These are phyloP conservation scores for Amphirosellinia nigrospora DNA, from an alignment of 495 filamentous ascomycete species.

Conservation along the genomic window DNA sequence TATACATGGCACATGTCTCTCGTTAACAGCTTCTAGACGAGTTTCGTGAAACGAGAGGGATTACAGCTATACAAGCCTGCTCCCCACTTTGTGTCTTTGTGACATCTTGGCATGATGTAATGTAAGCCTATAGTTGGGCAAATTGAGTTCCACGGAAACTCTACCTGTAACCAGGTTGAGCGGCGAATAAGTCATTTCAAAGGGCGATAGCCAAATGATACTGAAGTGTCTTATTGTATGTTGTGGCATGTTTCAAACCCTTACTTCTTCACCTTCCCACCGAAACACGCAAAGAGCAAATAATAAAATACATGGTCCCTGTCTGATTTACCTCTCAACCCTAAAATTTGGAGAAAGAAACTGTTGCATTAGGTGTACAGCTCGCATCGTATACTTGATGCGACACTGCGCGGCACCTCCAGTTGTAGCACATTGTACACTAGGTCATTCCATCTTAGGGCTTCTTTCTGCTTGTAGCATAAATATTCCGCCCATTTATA, in stretches of 20 bases:
- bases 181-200: not conserved
- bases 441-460: not conserved
- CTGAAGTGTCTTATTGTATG: not conserved
- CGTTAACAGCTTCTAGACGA: not conserved
- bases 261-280: not conserved
- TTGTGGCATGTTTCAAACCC: not conserved
- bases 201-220: not conserved
- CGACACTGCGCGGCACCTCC: not conserved
- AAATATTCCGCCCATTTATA: not conserved
- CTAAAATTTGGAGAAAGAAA: not conserved
- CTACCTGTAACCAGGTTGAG: not conserved
- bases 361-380: not conserved
- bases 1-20: not conserved
- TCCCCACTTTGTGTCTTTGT: not conserved
- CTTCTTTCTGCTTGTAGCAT: too few relatives aligned
- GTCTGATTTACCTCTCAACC: not conserved
- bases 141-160: not conserved
- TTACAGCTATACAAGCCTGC: slow-evolving; percentile 8
- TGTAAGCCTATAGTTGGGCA: slow-evolving; percentile 11
- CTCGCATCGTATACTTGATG: not conserved
- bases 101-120: slow-evolving; percentile 3
- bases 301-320: not conserved
- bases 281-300: not conserved
- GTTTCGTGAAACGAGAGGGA: slow-evolving; percentile 8
- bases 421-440: not conserved